Conservation (phyloP, 768 basidiomycete genomes). For the Naganishia onofrii region DNA sequence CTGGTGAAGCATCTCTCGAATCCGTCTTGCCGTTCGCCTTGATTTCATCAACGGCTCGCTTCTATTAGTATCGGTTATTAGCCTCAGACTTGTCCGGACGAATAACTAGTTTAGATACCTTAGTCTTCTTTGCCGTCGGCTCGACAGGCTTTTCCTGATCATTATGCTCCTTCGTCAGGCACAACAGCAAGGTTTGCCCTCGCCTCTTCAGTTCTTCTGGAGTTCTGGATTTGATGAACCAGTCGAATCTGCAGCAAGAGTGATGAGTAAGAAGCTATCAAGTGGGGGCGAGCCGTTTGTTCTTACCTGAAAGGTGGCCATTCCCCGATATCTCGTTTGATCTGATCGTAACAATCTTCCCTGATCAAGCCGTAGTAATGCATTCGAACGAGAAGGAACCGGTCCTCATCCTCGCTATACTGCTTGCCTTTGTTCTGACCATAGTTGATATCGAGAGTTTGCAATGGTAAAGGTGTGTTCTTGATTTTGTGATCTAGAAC, state of each 20-base stretch:
- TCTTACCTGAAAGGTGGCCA: slow-evolving; percentile 81
- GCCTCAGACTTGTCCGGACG: not conserved
- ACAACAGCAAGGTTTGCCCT: slow-evolving; percentile 78
- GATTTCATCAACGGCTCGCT: slow-evolving; percentile 35
- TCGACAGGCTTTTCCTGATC: slow-evolving; percentile 60
- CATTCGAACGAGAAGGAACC: slow-evolving; percentile 85
- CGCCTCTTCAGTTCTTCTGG: slow-evolving; percentile 82
- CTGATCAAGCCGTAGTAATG: slow-evolving; percentile 81
- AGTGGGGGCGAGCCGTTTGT: too few species aligned
- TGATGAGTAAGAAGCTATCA: too few species aligned
- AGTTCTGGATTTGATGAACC: slow-evolving; percentile 94
- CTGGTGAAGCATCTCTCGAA: slow-evolving; percentile 25
- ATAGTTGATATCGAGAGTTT: slow-evolving; percentile 92
- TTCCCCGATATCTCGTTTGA: slow-evolving; percentile 93
- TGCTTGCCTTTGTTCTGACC: slow-evolving; percentile 91
- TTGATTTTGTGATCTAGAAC: slow-evolving; percentile 78
- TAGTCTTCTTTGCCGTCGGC: slow-evolving; percentile 62
- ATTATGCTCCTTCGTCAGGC: slow-evolving; percentile 80
- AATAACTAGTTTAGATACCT: not conserved
- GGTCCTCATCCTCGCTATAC: slow-evolving; percentile 93
- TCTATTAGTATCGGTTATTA: slow-evolving; percentile 18
- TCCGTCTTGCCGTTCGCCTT: slow-evolving; percentile 25
- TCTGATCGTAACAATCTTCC: slow-evolving; percentile 84
- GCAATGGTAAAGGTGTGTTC: slow-evolving; percentile 85
- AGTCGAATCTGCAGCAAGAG: slow-evolving; percentile 66